phyloP scores from a whole-genome alignment of 2,329 filamentous ascomycete species.

The Thelonectria olida region DNA sequence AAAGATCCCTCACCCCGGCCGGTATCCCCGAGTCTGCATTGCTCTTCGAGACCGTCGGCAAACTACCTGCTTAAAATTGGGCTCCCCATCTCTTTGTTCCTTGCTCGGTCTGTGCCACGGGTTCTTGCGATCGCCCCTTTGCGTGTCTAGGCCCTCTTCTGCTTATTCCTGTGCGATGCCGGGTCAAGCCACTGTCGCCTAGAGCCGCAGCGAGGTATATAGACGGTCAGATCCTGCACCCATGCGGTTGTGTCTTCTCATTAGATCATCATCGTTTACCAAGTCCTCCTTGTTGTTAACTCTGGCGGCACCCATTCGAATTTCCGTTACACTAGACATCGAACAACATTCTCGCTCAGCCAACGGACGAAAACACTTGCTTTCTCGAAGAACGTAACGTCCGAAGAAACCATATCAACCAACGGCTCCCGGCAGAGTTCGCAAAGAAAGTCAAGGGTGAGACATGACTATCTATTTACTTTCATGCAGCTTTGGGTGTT shows the following conservation, averaged over 20 bases:
- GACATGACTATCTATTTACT: conserved; percentile 24
- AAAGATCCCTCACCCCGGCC: conserved; percentile 38
- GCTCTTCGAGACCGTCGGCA: conserved; percentile 37
- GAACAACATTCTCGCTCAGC: conserved; percentile 30
- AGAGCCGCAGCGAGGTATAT: conserved; percentile 47
- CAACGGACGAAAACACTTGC: conserved; percentile 21
- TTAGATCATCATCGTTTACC: conserved; percentile 32
- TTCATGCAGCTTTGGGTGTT: neutral
- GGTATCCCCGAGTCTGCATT: conserved; percentile 41
- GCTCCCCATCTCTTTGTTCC: conserved; percentile 23
- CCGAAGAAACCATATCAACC: conserved; percentile 8
- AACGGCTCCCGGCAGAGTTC: neutral
- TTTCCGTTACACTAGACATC: conserved; percentile 35
- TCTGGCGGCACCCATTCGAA: conserved; percentile 29
- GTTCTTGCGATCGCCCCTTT: conserved; percentile 36
- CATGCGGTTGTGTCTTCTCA: conserved; percentile 41
- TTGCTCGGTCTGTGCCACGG: conserved; percentile 37
- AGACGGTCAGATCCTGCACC: conserved; percentile 49
- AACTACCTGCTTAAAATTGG: conserved; percentile 33
- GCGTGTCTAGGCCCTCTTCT: conserved; percentile 32
- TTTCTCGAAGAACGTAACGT: conserved; percentile 21
- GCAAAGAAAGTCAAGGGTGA: conserved; percentile 33
- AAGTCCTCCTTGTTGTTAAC: conserved; percentile 27
- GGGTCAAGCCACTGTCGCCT: conserved; percentile 39
- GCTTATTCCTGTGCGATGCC: conserved; percentile 40